Evolutionary conservation across 257 asterid species (phyloP), one percentile per base, ranked within the genome.

Genomic region (Agastache rugosa): DNA sequence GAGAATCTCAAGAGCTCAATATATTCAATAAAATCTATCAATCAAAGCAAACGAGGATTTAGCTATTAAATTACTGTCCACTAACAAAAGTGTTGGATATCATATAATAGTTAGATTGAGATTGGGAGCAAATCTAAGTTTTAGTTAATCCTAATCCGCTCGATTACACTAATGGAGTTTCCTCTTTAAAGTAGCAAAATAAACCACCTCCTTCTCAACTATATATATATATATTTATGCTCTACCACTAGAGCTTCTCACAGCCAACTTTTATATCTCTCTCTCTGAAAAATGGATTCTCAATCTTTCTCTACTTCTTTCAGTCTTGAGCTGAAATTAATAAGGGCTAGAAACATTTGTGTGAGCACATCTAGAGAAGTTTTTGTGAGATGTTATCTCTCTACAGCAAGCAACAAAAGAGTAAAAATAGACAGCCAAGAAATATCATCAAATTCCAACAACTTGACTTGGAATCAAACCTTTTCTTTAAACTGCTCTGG

Each of bases 331-430:
- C 60, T 89, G n/a, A 77, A 59, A 73, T 67, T 89, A 65, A 62
- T 87, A 34, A 84, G 84, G 70, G 96, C 82, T 0, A 86, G 84
- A 82, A 83, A 88, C 64, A 80, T 81, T 3, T 77, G 78, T 15
- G 67, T 62, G 11, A 77, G 78, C 58, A 58, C 83, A 58, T 31
- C 67, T 12, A 78, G 81, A 51, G 76, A 70, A 48, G 72, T 87
- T 17, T 91, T 91, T 59, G 85, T 91, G 0, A 87, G 97, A 74
- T 89, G 96, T 66, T 85, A 80, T 68, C 84, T 91, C 39, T 75
- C 91, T 4, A 71, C 87, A 63, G 82, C 87, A 71, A 78, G 73
- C 75, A 79, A 79, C 73, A 79, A 51, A 71, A 87, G 80, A 77
- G 78, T 83, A 55, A 79, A 79, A 25, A 29, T 89, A 75, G 86